Evolutionary conservation across 768 basidiomycete genomes (phyloP).

Genomic region (Coprinellus micaceus): DNA sequence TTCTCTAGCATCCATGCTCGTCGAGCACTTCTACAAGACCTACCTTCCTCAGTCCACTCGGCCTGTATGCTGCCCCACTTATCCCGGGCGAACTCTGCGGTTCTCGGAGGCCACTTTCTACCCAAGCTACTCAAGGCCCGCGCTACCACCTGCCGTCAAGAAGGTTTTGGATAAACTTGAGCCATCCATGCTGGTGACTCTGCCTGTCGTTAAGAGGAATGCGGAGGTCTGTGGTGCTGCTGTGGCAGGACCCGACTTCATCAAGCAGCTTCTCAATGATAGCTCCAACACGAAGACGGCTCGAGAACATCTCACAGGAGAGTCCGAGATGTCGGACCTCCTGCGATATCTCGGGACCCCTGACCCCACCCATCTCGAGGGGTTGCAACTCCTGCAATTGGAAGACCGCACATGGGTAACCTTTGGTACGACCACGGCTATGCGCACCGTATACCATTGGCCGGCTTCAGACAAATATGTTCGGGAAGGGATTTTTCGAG

Average conservation of each 20-base stretch:
- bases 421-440: constrained; percentile 15
- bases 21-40: constrained; percentile 2
- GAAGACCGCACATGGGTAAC: constrained; percentile 27
- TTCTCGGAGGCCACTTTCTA: neutral
- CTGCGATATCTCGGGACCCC: constrained; percentile 23
- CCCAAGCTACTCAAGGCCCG: neutral
- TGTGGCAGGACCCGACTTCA: neutral
- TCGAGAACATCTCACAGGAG: constrained; percentile 18
- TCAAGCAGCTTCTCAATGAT: constrained; percentile 3
- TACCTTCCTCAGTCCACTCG: neutral
- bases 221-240: neutral
- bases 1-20: constrained; percentile 8
- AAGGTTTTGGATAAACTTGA: neutral
- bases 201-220: neutral
- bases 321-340: constrained; percentile 21
- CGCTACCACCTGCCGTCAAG: neutral
- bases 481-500: constrained; percentile 19
- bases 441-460: constrained; percentile 24
- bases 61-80: constrained; percentile 8
- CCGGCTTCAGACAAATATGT: constrained; percentile 10
- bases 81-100: constrained; percentile 14
- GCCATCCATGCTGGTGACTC: neutral
- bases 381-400: constrained; percentile 35
- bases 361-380: constrained; percentile 17
- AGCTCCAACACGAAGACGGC: neutral